Percentiles rank a stretch among this genome's conserved stretches.
Conservation (phyloP, 495 filamentous ascomycete species). For the Xanthoparmelia taractica region DNA sequence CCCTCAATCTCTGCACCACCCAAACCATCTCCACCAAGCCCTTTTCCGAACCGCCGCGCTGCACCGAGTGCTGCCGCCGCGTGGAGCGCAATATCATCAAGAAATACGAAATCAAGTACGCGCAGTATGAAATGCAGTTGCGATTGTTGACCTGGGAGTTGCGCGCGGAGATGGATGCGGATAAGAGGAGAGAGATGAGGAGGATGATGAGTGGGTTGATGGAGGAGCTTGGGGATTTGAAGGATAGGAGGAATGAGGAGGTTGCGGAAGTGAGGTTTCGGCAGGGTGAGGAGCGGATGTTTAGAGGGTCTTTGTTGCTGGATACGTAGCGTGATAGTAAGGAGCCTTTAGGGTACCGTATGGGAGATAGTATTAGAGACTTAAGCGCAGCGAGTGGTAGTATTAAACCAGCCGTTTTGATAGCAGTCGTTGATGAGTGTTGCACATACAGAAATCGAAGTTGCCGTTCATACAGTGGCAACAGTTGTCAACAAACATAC, state of each 20-base stretch:
- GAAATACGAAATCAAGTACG: background rate
- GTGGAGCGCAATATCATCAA: background rate
- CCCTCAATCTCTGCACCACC: background rate
- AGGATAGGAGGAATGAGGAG: background rate
- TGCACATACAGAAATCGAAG: no score
- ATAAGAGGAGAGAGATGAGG: background rate
- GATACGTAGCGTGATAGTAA: slow-evolving; percentile 42
- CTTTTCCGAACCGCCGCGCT: background rate
- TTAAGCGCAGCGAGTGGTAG: no score
- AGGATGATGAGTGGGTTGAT: background rate
- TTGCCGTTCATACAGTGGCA: no score
- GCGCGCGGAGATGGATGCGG: background rate
- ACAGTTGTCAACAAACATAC: no score
- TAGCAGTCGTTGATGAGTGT: no score
- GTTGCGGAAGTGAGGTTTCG: background rate
- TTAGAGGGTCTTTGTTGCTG: background rate
- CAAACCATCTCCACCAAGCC: background rate
- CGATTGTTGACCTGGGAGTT: background rate
- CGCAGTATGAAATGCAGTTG: background rate
- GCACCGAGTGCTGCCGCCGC: background rate
- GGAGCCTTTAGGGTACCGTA: no score
- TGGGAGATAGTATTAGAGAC: no score
- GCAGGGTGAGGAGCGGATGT: background rate
- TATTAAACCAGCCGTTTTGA: no score
- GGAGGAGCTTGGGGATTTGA: background rate